Percentiles rank a stretch among this genome's conserved stretches.
Evolutionary conservation across 495 filamentous ascomycete species (phyloP).

Genomic region (Podospora pseudoanserina): DNA sequence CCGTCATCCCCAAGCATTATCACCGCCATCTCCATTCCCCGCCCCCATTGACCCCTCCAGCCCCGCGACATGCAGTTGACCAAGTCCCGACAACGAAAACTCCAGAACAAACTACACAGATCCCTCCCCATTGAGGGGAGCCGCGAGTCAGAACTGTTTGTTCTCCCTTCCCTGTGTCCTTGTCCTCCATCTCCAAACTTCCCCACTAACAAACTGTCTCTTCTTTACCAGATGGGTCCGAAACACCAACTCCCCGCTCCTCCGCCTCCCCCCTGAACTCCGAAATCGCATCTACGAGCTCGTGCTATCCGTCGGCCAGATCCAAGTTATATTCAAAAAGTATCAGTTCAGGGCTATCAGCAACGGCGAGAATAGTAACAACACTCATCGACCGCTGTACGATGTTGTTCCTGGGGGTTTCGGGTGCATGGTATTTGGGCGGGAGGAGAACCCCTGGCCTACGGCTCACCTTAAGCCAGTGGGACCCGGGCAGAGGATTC

Average conservation of each 20-base stretch:
- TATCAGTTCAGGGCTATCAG: conserved; percentile 1
- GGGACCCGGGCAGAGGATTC: background rate
- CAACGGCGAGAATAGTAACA: background rate
- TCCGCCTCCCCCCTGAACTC: conserved; percentile 38
- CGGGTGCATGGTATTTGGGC: conserved; percentile 19
- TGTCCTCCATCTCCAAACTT: background rate
- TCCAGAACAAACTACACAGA: conserved; percentile 21
- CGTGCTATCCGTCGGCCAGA: conserved; percentile 32
- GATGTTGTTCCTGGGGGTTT: conserved; percentile 25
- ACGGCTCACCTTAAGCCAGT: background rate
- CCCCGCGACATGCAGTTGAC: conserved; percentile 19
- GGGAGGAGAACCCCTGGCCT: conserved; percentile 24
- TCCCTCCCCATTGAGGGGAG: conserved; percentile 18
- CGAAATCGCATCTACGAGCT: conserved; percentile 40
- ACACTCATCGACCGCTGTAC: conserved; percentile 13
- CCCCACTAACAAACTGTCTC: background rate
- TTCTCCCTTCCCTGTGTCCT: background rate
- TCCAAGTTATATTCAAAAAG: conserved; percentile 28
- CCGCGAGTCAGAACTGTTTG: conserved; percentile 26
- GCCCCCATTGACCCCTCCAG: background rate
- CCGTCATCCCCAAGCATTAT: background rate
- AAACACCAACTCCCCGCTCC: conserved; percentile 29
- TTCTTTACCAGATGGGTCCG: conserved; percentile 19
- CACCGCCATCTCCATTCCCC: background rate
- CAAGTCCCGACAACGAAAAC: conserved; percentile 26